These are phyloP conservation scores for Ilex aquifolium DNA, from an alignment of 257 asterid genomes.

Conservation along the genomic window DNA sequence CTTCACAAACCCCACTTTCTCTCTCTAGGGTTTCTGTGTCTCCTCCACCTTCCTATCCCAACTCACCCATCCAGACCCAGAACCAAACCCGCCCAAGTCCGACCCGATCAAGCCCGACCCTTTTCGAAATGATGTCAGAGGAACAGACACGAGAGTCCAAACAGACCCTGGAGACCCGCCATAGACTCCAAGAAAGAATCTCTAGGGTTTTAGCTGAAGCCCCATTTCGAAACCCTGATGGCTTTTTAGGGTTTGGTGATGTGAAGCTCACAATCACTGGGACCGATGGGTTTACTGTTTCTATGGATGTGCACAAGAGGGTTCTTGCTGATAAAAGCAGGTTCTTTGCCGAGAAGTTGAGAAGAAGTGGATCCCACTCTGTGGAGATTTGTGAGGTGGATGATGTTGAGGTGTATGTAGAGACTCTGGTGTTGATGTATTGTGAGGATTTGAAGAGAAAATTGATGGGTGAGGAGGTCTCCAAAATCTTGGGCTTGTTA, in stretches of 20 bases:
- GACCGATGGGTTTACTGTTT: conserved; percentile 38
- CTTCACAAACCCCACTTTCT: conserved; percentile 9
- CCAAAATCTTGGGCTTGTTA: conserved; percentile 65
- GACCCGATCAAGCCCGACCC: conserved; percentile 48
- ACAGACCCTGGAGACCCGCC: conserved; percentile 34
- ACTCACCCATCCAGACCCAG: conserved; percentile 34
- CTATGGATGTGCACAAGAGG: conserved; percentile 71
- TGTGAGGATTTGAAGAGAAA: conserved; percentile 51
- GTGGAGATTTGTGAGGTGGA: conserved; percentile 92
- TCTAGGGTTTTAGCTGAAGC: conserved; percentile 44
- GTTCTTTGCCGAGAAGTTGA: conserved; percentile 72
- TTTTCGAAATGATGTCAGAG: conserved; percentile 68
- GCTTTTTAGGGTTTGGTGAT: conserved; percentile 39
- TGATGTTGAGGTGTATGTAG: conserved; percentile 78
- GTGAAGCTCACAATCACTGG: conserved; percentile 71
- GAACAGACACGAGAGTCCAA: conserved; percentile 58
- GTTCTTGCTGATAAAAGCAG: conserved; percentile 61
- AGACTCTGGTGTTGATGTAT: conserved; percentile 81
- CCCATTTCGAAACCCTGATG: conserved; percentile 30
- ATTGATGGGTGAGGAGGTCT: conserved; percentile 53
- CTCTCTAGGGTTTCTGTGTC: conserved; percentile 2
- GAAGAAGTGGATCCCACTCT: conserved; percentile 57
- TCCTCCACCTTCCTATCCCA: conserved; percentile 17
- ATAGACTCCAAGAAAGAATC: conserved; percentile 46
- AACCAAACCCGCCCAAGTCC: conserved; percentile 21